Conservation (phyloP, 148 eudicot species). For the Camellia japonica region DNA sequence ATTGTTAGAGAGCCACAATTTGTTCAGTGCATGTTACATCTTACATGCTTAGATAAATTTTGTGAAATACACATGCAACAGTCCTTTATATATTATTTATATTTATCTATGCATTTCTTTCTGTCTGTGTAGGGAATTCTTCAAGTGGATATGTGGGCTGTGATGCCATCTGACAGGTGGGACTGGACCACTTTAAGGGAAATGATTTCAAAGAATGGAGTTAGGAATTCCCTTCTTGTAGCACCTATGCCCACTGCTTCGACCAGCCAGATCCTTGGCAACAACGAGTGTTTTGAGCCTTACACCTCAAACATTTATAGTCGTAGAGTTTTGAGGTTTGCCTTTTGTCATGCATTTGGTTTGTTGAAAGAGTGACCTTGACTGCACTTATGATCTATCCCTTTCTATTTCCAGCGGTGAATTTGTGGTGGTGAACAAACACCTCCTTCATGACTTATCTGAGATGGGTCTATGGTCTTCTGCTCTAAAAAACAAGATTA, state of each 20-base stretch:
- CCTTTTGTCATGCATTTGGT: background rate
- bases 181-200: conserved; percentile 70
- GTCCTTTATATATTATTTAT: background rate
- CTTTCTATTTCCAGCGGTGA: conserved; percentile 62
- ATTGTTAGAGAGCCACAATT: background rate
- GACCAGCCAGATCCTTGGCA: conserved; percentile 91
- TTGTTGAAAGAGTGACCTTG: background rate
- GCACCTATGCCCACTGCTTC: conserved; percentile 99
- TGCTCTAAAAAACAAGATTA: conserved; percentile 66
- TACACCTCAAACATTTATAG: conserved; percentile 90
- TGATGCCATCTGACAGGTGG: conserved; percentile 76
- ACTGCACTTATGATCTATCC: background rate
- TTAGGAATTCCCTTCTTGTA: conserved; percentile 84
- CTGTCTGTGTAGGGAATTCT: conserved; percentile 59
- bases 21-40: background rate
- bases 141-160: conserved; percentile 97
- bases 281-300: conserved; percentile 95
- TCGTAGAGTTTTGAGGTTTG: conserved; percentile 82
- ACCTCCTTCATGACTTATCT: conserved; percentile 84
- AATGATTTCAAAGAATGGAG: conserved; percentile 60
- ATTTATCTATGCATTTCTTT: background rate
- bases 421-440: conserved; percentile 95
- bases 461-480: conserved; percentile 92
- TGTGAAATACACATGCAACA: background rate
- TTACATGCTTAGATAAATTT: background rate